Evolutionary conservation across 1,284 basidiomycete species (phyloP).

Genomic region (Moesziomyces antarcticus): DNA sequence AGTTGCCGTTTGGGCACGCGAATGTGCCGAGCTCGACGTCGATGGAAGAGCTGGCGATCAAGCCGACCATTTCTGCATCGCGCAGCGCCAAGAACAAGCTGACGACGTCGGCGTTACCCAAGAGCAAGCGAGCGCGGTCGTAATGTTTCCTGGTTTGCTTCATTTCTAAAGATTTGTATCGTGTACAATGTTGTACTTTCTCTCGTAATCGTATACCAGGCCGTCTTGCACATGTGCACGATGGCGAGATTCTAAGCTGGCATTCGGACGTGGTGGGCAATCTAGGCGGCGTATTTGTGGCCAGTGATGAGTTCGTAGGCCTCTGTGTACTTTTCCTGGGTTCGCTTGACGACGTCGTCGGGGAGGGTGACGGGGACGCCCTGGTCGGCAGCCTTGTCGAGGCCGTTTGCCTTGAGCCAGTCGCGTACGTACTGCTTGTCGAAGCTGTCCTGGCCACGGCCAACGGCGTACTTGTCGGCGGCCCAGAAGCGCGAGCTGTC

Average conservation of each 20-base stretch:
- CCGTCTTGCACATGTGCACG: not conserved
- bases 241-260: not conserved
- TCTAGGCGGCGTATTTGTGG: slow-evolving; percentile 26
- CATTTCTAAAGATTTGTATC: not conserved
- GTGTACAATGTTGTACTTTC: slow-evolving; percentile 8
- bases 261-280: not conserved
- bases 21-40: slow-evolving; percentile 27
- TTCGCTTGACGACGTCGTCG: slow-evolving; percentile 59
- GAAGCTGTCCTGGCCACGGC: slow-evolving; percentile 85
- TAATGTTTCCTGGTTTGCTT: slow-evolving; percentile 2
- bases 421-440: slow-evolving; percentile 98
- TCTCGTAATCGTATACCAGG: slow-evolving; percentile 12
- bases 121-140: slow-evolving; percentile 38
- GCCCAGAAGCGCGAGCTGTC: slow-evolving; percentile 99
- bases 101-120: slow-evolving; percentile 22
- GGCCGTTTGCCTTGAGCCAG: slow-evolving; percentile 72
- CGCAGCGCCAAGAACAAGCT: slow-evolving; percentile 41
- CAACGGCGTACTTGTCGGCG: slow-evolving; percentile 77
- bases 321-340: slow-evolving; percentile 63
- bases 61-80: slow-evolving; percentile 8
- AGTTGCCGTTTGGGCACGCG: slow-evolving; percentile 29
- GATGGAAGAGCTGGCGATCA: slow-evolving; percentile 13
- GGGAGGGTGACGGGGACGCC: slow-evolving; percentile 59
- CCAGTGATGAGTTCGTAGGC: slow-evolving; percentile 63
- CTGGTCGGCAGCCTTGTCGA: slow-evolving; percentile 58